Base-by-base conservation (phyloP, 2,329 filamentous ascomycete genomes). In the Blumeriella jaapii region DNA sequence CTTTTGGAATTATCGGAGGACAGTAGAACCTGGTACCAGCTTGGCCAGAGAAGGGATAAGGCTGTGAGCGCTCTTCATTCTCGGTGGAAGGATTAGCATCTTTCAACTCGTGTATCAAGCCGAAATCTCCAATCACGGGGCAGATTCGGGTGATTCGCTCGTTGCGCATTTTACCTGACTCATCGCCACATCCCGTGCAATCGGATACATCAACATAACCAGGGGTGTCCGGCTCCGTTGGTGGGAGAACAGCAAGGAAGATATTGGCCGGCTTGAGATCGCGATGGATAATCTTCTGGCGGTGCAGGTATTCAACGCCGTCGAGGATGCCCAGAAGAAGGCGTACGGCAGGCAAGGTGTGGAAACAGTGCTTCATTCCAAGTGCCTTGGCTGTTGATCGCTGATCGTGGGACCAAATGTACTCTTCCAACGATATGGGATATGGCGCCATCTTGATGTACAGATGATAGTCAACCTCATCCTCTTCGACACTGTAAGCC, bases 181-280 rank as follows among this genome's bases (percentile, higher is more conserved):
- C 4, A 10, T 49, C 49, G 6, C 50, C 45, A 39, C 72, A 79
- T 1, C 59, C 46, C 7, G 48, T 16, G 18, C 49, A 54, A 7
- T 40, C 39, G 9, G 60, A 57, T 1, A 68, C 48, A 27, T 68
- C 57, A n/a, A 67, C 58, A 13, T 60, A 63, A 12, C 67, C 63
- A 3, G 62, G 54, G 1, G 60, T 38, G 22, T 42, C 32, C 31
- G 58, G 28, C 50, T 51, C 47, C 44, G 15, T 43, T 2, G 55
- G 51, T 3, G 49, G 55, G 12, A 61, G 55, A n/a, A 64, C 51
- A 2, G 68, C 69, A 0, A 82, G 59, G 54, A 82, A 79, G 17
- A 82, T 70, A 45, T 82, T 82, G 3, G 69, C 71, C 0, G 77
- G 77, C 48, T 82, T 82, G 14, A 82, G 60, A 48, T 82, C 77